These are phyloP conservation scores for Graphiopsis chlorocephala DNA, from an alignment of 2,329 filamentous ascomycete genomes.

Conservation along the genomic window DNA sequence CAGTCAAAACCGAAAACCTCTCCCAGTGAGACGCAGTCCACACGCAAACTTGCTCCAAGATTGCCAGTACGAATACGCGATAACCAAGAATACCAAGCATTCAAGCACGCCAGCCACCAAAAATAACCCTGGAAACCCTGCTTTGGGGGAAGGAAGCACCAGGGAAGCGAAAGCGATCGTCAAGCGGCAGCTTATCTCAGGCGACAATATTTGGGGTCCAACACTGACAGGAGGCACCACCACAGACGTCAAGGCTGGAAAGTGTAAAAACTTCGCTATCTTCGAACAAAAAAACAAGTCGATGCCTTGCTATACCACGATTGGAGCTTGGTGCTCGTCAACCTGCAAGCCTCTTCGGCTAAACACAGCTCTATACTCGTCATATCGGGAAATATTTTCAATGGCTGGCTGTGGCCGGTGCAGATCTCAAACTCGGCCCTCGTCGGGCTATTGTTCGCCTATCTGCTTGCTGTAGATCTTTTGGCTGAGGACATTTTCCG, in stretches of 20 bases:
- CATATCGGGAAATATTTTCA: neutral
- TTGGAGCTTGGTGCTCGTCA: neutral
- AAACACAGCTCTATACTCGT: neutral
- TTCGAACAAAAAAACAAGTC: neutral
- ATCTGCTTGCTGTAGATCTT: neutral
- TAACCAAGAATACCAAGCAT: conserved; percentile 6
- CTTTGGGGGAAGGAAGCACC: neutral
- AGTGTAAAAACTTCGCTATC: neutral
- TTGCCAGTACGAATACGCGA: neutral
- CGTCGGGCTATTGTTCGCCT: neutral
- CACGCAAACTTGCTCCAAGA: neutral
- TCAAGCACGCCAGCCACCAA: neutral
- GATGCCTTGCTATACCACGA: neutral
- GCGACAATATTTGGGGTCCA: neutral
- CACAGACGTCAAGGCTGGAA: neutral
- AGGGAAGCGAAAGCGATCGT: conserved; percentile 13
- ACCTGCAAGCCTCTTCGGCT: neutral
- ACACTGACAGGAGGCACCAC: neutral
- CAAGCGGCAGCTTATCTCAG: conserved; percentile 12
- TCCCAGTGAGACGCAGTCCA: neutral
- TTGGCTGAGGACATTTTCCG: neutral
- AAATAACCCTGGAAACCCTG: conserved; percentile 6
- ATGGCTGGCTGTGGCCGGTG: conserved; percentile 6
- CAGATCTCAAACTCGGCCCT: conserved; percentile 3
- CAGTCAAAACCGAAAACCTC: neutral